Percentiles rank a stretch among this genome's conserved stretches.
Evolutionary conservation across 2,329 filamentous ascomycete genomes (phyloP).

Genomic region (Clarireedia monteithiana): DNA sequence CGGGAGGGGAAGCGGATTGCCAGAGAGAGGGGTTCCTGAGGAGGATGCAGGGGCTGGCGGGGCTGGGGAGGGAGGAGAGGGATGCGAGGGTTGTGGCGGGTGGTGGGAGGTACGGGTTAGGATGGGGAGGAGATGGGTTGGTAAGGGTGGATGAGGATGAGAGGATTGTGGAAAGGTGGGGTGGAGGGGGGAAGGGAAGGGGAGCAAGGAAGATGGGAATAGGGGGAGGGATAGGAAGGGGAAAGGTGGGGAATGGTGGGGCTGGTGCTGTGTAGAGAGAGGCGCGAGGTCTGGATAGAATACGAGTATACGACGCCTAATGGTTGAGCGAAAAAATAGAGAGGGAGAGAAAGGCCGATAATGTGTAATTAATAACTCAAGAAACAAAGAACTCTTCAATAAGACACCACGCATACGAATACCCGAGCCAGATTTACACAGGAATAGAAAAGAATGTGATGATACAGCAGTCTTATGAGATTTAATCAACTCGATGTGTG

Average conservation of each 20-base stretch:
- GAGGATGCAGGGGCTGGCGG: constrained; percentile 33
- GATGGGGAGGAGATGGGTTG: constrained; percentile 26
- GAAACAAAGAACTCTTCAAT: too few relatives aligned
- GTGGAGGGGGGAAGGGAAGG: not conserved
- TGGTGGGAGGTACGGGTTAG: constrained; percentile 29
- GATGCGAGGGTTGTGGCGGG: constrained; percentile 27
- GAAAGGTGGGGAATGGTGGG: not conserved
- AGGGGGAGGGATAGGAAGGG: not conserved
- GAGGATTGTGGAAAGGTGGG: constrained; percentile 7
- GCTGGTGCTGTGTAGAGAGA: too few relatives aligned
- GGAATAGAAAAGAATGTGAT: too few relatives aligned
- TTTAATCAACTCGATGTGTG: too few relatives aligned
- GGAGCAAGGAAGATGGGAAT: not conserved
- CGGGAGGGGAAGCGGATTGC: not conserved
- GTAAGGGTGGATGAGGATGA: constrained; percentile 20
- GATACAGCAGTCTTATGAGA: too few relatives aligned
- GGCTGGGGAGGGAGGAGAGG: constrained; percentile 26
- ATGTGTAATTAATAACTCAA: too few relatives aligned
- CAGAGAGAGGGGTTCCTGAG: constrained; percentile 30
- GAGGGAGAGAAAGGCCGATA: too few relatives aligned
- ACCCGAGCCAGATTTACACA: too few relatives aligned
- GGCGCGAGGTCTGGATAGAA: too few relatives aligned
- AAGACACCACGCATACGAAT: too few relatives aligned
- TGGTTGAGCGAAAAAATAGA: too few relatives aligned
- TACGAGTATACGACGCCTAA: too few relatives aligned